phyloP scores from a whole-genome alignment of 371 early-diverging fungal species.

The Mortierella sp. region DNA sequence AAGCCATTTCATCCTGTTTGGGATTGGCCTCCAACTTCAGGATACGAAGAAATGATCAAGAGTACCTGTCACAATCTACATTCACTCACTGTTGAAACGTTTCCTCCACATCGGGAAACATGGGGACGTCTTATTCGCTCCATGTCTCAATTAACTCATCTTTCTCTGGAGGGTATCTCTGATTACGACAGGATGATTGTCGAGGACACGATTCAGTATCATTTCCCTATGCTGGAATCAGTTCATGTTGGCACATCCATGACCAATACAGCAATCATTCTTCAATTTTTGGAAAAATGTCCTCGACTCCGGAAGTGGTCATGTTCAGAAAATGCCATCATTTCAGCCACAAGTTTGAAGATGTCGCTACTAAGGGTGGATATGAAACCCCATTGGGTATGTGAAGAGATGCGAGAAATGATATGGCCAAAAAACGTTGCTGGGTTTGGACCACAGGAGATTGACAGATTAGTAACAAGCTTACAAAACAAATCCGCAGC shows the following conservation, averaged over 20 bases:
- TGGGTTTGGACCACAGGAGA: not conserved
- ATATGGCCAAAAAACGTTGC: not conserved
- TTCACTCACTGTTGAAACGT: not conserved
- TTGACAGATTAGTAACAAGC: not conserved
- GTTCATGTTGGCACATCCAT: not conserved
- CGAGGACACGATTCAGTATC: not conserved
- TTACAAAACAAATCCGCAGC: not conserved
- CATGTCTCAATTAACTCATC: not conserved
- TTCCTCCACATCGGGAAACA: not conserved
- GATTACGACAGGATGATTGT: not conserved
- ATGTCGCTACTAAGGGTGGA: not conserved
- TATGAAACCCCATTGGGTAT: not conserved
- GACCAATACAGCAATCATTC: not conserved
- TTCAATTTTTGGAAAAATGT: not conserved
- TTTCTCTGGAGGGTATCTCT: not conserved
- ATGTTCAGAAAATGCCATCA: not conserved
- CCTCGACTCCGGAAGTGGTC: conserved; percentile 2
- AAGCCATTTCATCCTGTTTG: not conserved
- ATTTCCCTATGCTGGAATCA: not conserved
- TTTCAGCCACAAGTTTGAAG: not conserved
- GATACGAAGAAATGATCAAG: not conserved
- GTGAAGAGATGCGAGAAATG: not conserved
- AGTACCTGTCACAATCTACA: not conserved
- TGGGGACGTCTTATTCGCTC: not conserved
- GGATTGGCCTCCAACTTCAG: not conserved